These are phyloP conservation scores for Linderniella brevidens DNA, from an alignment of 257 asterid species.

Conservation along the genomic window DNA sequence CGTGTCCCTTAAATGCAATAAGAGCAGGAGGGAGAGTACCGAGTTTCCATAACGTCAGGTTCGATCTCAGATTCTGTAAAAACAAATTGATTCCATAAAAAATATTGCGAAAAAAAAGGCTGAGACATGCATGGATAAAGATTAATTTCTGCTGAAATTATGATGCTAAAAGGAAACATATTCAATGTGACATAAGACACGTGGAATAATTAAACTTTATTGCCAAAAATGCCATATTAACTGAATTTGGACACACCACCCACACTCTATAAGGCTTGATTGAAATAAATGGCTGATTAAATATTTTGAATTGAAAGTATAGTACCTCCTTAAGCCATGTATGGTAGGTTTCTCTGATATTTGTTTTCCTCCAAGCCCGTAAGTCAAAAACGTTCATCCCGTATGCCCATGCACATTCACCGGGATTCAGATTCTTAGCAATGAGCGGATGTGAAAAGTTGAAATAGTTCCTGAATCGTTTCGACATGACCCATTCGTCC, in stretches of 20 bases:
- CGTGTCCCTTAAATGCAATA: slow-evolving; percentile 82
- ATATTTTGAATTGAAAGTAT: too few relatives aligned
- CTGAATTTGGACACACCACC: too few relatives aligned
- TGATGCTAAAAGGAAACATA: too few relatives aligned
- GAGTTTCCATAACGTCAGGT: slow-evolving; percentile 89
- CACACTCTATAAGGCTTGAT: too few relatives aligned
- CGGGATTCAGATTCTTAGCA: slow-evolving; percentile 70
- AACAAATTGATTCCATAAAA: neutral
- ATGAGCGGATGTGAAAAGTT: slow-evolving; percentile 87
- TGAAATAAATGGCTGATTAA: too few relatives aligned
- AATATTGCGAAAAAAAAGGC: too few relatives aligned
- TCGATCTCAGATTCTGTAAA: slow-evolving; percentile 87
- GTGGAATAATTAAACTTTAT: neutral
- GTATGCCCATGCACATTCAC: slow-evolving; percentile 97
- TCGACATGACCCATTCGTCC: slow-evolving; percentile 96
- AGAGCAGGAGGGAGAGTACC: slow-evolving; percentile 99
- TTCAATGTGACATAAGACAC: too few relatives aligned
- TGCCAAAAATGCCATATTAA: too few relatives aligned
- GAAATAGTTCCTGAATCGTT: slow-evolving; percentile 80
- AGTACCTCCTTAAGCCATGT: slow-evolving; percentile 88
- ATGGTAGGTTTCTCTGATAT: slow-evolving; percentile 74
- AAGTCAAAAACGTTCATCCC: slow-evolving; percentile 95
- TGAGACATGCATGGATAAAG: too few relatives aligned
- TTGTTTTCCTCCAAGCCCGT: slow-evolving; percentile 66
- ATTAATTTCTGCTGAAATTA: neutral